Percentiles rank a stretch among this genome's conserved stretches.
These are phyloP conservation scores for Irpex rosettiformis DNA, from an alignment of 1,284 basidiomycete species.

Conservation along the genomic window DNA sequence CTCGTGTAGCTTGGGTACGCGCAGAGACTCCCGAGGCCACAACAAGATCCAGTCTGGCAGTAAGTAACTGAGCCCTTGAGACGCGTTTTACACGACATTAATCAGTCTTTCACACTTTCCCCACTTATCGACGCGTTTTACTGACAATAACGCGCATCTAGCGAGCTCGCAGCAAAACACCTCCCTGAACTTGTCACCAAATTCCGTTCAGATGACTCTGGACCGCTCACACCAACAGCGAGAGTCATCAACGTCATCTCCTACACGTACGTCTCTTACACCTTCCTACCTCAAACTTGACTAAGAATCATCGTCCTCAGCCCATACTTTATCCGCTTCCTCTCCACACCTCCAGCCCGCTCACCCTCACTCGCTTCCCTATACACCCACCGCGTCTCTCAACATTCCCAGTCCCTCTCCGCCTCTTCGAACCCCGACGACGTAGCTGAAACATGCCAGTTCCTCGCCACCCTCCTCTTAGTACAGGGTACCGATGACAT, in stretches of 20 bases:
- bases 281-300: neutral
- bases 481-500: neutral
- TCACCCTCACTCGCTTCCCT: neutral
- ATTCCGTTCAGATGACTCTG: neutral
- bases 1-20: neutral
- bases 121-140: neutral
- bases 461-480: neutral
- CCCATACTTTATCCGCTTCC: conserved; percentile 1
- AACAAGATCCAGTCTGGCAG: neutral
- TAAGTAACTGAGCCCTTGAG: neutral
- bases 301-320: neutral
- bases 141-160: neutral
- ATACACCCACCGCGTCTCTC: neutral
- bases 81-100: too few species aligned
- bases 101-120: too few species aligned
- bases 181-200: neutral
- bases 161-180: neutral
- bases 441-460: neutral
- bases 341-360: neutral
- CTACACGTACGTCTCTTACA: neutral
- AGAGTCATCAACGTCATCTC: neutral
- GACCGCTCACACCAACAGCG: neutral
- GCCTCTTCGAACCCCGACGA: neutral
- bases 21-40: neutral
- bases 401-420: neutral